Conservation (phyloP, 352 stramenopile genomes). For the Phytophthora pini region DNA sequence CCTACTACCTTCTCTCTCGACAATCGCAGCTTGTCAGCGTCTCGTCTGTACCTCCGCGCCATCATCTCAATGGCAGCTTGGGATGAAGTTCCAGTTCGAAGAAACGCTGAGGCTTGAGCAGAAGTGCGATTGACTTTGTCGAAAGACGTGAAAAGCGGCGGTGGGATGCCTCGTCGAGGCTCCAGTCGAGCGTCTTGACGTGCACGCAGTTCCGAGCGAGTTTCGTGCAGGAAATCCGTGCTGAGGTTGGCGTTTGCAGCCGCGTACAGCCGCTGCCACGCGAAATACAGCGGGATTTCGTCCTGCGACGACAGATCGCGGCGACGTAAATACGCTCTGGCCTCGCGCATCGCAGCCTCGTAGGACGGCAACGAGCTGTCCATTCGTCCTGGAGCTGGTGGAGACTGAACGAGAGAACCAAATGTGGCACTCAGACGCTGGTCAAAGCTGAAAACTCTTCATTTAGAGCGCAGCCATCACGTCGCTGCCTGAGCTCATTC, state of each 20-base stretch:
- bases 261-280: slow-evolving; percentile 58
- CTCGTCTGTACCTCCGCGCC: slow-evolving; percentile 39
- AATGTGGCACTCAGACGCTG: slow-evolving; percentile 19
- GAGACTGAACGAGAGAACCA: slow-evolving; percentile 17
- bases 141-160: slow-evolving; percentile 37
- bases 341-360: slow-evolving; percentile 44
- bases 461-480: slow-evolving; percentile 31
- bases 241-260: slow-evolving; percentile 53
- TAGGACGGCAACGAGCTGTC: slow-evolving; percentile 38
- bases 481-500: slow-evolving; percentile 1
- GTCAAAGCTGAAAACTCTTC: slow-evolving; percentile 14
- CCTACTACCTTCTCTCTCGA: slow-evolving; percentile 21
- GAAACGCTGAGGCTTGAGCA: slow-evolving; percentile 38
- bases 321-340: slow-evolving; percentile 38
- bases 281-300: slow-evolving; percentile 61
- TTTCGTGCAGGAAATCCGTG: slow-evolving; percentile 53
- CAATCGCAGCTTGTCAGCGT: slow-evolving; percentile 39
- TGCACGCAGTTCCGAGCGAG: slow-evolving; percentile 29
- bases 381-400: slow-evolving; percentile 14
- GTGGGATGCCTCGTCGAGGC: slow-evolving; percentile 40
- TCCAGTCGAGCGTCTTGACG: slow-evolving; percentile 43
- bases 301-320: slow-evolving; percentile 57
- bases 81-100: slow-evolving; percentile 32
- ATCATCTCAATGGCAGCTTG: slow-evolving; percentile 43
- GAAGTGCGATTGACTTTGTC: slow-evolving; percentile 40